Percentiles rank a stretch among this genome's conserved stretches.
Evolutionary conservation across 75 land plant genomes (phyloP).

Genomic region (Chamaecyparis obtusa): DNA sequence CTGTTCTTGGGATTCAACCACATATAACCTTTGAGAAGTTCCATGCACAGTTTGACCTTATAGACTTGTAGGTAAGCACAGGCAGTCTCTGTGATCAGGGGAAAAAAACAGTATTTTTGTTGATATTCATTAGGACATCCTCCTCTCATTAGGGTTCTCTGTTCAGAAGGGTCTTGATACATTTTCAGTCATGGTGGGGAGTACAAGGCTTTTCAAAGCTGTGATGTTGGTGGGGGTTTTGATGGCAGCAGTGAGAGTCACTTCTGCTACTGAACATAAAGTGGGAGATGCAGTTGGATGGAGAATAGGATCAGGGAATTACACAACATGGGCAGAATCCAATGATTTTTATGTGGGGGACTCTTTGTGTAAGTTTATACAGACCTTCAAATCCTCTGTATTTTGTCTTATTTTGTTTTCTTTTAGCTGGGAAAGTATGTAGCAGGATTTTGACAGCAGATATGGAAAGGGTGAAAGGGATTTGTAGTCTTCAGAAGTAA

Average conservation of each 20-base stretch:
- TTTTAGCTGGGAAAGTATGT: neutral
- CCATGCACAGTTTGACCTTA: no score
- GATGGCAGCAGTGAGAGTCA: neutral
- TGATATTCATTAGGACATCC: neutral
- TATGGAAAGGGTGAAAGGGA: neutral
- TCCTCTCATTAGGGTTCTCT: neutral
- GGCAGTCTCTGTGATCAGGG: no score
- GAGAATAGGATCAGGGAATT: neutral
- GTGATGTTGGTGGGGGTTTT: neutral
- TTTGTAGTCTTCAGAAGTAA: no score
- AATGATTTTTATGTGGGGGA: neutral
- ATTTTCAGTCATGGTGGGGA: neutral
- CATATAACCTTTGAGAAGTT: neutral
- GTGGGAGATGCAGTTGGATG: constrained; percentile 7
- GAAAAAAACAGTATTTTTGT: no score
- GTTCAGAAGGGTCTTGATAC: neutral
- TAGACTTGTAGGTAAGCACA: neutral
- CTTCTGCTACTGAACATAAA: neutral
- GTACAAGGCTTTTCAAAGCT: neutral
- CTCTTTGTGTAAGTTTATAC: neutral
- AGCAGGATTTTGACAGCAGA: neutral
- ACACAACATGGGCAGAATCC: neutral
- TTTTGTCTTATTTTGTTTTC: neutral
- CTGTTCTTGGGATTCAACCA: neutral
- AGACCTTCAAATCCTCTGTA: neutral